Percentiles rank a stretch among this genome's conserved stretches.
phyloP scores from a whole-genome alignment of 495 filamentous ascomycete genomes.

The Aspergillus saccharolyticus region DNA sequence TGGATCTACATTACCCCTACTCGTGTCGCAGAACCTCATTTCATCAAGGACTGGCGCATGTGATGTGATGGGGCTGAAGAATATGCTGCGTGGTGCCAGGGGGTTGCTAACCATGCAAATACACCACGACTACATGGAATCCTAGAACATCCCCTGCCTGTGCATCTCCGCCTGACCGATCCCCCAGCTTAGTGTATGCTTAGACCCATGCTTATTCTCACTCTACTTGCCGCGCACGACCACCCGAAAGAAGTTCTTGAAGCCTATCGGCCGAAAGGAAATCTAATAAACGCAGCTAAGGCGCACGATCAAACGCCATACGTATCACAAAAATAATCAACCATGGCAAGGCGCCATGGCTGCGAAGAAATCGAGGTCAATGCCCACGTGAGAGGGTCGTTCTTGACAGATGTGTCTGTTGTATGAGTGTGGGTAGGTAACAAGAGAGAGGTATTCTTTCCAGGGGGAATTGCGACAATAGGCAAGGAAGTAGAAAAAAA shows the following conservation, averaged over 20 bases:
- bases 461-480: conserved; percentile 21
- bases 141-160: no score
- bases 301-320: conserved; percentile 23
- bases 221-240: not conserved
- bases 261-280: conserved; percentile 21
- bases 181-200: not conserved
- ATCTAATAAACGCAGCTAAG: conserved; percentile 22
- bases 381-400: conserved; percentile 8
- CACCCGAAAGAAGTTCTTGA: conserved; percentile 16
- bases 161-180: no score
- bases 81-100: not conserved
- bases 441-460: conserved; percentile 28
- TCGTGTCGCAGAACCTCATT: not conserved
- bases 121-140: no score
- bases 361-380: conserved; percentile 13
- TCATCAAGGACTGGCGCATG: not conserved
- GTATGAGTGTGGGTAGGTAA: conserved; percentile 10
- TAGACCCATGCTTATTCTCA: not conserved
- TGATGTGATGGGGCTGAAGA: not conserved
- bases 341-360: conserved; percentile 18
- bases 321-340: conserved; percentile 19
- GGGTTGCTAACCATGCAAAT: no score
- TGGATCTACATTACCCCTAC: no score
- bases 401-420: conserved; percentile 10
- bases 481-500: conserved; percentile 21